Evolutionary conservation across 108 stramenopile species (phyloP).

Genomic region (Skeletonema potamos): DNA sequence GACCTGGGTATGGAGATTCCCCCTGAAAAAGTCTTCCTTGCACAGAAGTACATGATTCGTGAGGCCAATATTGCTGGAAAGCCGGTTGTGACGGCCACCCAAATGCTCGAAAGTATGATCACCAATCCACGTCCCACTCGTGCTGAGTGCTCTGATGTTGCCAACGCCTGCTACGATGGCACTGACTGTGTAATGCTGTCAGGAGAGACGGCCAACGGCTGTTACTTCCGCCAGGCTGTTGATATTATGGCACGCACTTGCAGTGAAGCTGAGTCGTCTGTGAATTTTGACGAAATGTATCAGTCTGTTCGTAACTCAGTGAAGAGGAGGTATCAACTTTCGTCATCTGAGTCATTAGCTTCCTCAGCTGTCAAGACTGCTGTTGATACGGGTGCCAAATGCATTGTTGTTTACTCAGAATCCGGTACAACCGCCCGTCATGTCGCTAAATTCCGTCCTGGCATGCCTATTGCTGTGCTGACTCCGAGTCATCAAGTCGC

Average conservation of each 20-base stretch:
- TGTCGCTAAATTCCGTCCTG: slow-evolving; percentile 97
- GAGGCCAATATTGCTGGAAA: slow-evolving; percentile 93
- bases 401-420: slow-evolving; percentile 92
- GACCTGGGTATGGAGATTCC: slow-evolving; percentile 98
- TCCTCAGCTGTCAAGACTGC: slow-evolving; percentile 98
- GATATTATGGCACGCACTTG: slow-evolving; percentile 94
- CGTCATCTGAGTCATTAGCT: slow-evolving; percentile 87
- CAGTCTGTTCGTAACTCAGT: slow-evolving; percentile 85
- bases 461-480: slow-evolving; percentile 81
- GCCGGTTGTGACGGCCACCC: slow-evolving; percentile 95
- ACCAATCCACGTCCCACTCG: slow-evolving; percentile 98
- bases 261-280: slow-evolving; percentile 87
- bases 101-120: slow-evolving; percentile 98
- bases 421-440: slow-evolving; percentile 92
- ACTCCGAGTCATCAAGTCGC: slow-evolving; percentile 80
- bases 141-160: slow-evolving; percentile 99
- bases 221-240: slow-evolving; percentile 81
- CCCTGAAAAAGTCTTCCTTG: slow-evolving; percentile 90
- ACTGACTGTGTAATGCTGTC: slow-evolving; percentile 91
- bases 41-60: slow-evolving; percentile 90
- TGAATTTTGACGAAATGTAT: slow-evolving; percentile 67
- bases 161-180: slow-evolving; percentile 96
- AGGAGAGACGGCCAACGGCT: slow-evolving; percentile 91
- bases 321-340: slow-evolving; percentile 57
- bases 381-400: slow-evolving; percentile 89